Base-by-base conservation (phyloP, 2,329 filamentous ascomycete genomes). In the Zymoseptoria brevis region DNA sequence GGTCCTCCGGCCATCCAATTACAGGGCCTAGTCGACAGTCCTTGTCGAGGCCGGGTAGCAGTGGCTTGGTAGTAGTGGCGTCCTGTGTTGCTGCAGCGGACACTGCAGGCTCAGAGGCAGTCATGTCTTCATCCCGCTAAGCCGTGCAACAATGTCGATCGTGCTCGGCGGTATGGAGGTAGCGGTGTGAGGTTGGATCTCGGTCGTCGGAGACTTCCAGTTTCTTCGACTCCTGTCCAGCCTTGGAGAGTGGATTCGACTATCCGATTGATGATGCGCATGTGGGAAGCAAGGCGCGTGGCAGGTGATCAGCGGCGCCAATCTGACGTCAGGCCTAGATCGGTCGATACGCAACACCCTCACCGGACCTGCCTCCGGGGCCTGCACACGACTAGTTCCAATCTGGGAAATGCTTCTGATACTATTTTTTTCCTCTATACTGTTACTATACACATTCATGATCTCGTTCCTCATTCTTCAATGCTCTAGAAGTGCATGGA, bases 1-100 rank as follows among this genome's bases (percentile, higher is more conserved):
- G 58, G 1, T 71, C 50, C 3, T 60, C n/a, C 0, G 75, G 69
- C 76, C 76, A 77, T 21, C 64, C 58, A 1, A 71, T 61, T 24
- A 69, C 70, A 6, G 66, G 58, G 1, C 75, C 75, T 4, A 77
- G 58, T 3, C 66, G 19, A 8, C 71, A 64, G 2, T 66, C 53
- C 11, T 62, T 57, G n/a, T 57, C 53, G 51, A 53, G 48, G 16
- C 63, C 61, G 2, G 65, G 62, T 16, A 66, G 59, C 13, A 50
- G 57, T 60, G 21, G 9, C 30, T 19, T 48, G 50, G 41, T 45
- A 3, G 16, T 53, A 13, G 26, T 53, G 51, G n/a, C 22, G 16
- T 24, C 51, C n/a, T 29, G 21, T 26, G 22, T 24, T 13, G 51
- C 29, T 13, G 51, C 29, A 29, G 19, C n/a, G 51, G 35, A 45